Percentiles rank a stretch among this genome's conserved stretches.
These are phyloP conservation scores for Schizosaccharomyces japonicus DNA, from an alignment of 805 yeast species.

Conservation along the genomic window DNA sequence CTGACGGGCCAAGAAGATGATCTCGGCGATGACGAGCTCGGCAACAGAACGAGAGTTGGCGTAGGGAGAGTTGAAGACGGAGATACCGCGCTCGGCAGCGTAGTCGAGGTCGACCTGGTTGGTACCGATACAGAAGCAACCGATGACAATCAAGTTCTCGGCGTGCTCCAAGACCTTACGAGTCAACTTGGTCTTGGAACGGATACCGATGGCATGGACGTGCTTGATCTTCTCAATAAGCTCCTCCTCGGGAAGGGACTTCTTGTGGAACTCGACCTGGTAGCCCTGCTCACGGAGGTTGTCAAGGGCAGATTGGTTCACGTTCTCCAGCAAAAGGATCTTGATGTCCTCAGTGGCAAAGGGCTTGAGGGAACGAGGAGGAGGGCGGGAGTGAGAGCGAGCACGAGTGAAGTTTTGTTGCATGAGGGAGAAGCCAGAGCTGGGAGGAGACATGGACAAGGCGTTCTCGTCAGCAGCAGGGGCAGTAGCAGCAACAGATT, in stretches of 20 bases:
- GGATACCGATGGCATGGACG: slow-evolving; percentile 91
- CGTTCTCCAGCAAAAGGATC: slow-evolving; percentile 74
- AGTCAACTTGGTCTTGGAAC: slow-evolving; percentile 84
- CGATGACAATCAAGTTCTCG: slow-evolving; percentile 67
- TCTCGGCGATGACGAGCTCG: slow-evolving; percentile 85
- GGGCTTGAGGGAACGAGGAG: slow-evolving; percentile 56
- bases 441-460: background rate
- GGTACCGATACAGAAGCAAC: slow-evolving; percentile 98
- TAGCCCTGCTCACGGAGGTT: slow-evolving; percentile 78
- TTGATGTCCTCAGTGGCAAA: slow-evolving; percentile 88
- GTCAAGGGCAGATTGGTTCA: slow-evolving; percentile 73
- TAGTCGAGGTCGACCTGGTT: slow-evolving; percentile 84
- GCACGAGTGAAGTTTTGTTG: background rate
- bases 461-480: background rate
- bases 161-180: slow-evolving; percentile 63
- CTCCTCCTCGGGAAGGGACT: slow-evolving; percentile 77
- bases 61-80: slow-evolving; percentile 95
- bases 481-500: no score
- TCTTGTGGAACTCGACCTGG: slow-evolving; percentile 83
- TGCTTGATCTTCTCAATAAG: slow-evolving; percentile 77
- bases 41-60: slow-evolving; percentile 97
- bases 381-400: slow-evolving; percentile 3
- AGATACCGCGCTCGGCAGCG: slow-evolving; percentile 82
- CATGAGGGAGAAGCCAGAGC: background rate
- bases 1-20: slow-evolving; percentile 85